Evolutionary conservation across 352 stramenopile genomes (phyloP).

Genomic region (Phytophthora macrochlamydospora): DNA sequence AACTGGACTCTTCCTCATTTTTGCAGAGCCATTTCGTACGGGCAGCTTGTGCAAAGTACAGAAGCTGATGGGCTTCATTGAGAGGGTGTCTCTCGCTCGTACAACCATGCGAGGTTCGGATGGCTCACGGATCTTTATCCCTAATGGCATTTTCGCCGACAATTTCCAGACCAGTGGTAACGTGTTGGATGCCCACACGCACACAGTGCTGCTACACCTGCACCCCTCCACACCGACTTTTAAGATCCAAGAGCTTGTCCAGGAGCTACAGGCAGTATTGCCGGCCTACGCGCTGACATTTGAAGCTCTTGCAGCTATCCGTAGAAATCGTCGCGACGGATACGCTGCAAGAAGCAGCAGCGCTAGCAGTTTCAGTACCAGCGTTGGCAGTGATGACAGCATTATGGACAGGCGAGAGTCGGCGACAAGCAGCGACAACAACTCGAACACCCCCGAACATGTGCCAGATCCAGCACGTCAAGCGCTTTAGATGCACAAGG

Average conservation of each 20-base stretch:
- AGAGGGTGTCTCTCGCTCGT: slow-evolving; percentile 74
- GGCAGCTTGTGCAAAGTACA: slow-evolving; percentile 67
- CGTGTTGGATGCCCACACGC: slow-evolving; percentile 49
- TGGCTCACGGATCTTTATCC: slow-evolving; percentile 75
- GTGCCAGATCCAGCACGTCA: slow-evolving; percentile 25
- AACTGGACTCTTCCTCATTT: slow-evolving; percentile 84
- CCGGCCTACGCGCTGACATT: slow-evolving; percentile 39
- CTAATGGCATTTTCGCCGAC: slow-evolving; percentile 82
- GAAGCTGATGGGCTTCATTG: slow-evolving; percentile 63
- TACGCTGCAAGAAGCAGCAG: slow-evolving; percentile 29
- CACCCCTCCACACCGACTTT: slow-evolving; percentile 45
- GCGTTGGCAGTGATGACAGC: slow-evolving; percentile 30
- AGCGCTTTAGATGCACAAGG: slow-evolving; percentile 37
- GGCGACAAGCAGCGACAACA: slow-evolving; percentile 25
- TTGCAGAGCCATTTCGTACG: slow-evolving; percentile 79
- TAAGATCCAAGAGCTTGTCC: slow-evolving; percentile 48
- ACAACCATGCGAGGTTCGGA: slow-evolving; percentile 73
- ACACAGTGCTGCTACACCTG: slow-evolving; percentile 55
- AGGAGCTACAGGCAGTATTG: slow-evolving; percentile 39
- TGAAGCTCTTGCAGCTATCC: slow-evolving; percentile 27
- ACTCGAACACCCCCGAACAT: slow-evolving; percentile 15
- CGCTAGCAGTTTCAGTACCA: slow-evolving; percentile 36
- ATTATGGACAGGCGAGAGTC: slow-evolving; percentile 27
- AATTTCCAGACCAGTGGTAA: slow-evolving; percentile 72
- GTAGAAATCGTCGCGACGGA: slow-evolving; percentile 22